A percentile compares a stretch with the other conserved stretches of the same genome.
phyloP scores from a whole-genome alignment of 352 stramenopile species.

The Phytophthora idaei region DNA sequence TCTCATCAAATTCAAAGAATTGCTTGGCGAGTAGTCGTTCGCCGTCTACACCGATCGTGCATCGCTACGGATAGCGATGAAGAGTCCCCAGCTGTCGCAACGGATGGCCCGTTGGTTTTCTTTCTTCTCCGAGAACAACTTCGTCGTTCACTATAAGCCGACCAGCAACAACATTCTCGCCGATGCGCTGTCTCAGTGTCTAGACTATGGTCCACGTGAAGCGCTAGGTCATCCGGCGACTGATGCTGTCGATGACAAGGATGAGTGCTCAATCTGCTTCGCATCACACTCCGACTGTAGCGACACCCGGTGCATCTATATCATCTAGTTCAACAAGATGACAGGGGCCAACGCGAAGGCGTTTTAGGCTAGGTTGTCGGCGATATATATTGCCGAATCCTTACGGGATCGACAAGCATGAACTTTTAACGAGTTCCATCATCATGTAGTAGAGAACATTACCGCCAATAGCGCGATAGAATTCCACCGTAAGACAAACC shows the following conservation, averaged over 20 bases:
- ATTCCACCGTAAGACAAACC: too few species aligned
- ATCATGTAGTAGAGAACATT: too few species aligned
- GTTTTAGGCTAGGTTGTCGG: too few species aligned
- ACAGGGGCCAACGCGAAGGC: too few species aligned
- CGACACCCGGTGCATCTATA: too few species aligned
- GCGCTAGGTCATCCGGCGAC: not conserved
- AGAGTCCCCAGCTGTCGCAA: not conserved
- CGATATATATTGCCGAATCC: too few species aligned
- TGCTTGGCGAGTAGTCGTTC: not conserved
- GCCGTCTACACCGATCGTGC: not conserved
- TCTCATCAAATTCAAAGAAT: not conserved
- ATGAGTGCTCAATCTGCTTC: not conserved
- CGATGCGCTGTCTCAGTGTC: not conserved
- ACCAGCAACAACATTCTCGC: constrained; percentile 1
- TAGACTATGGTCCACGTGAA: not conserved
- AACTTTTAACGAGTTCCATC: too few species aligned
- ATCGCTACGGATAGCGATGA: constrained; percentile 1
- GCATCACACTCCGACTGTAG: too few species aligned
- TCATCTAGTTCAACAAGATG: too few species aligned
- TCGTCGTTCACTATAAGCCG: not conserved
- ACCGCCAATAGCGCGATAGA: too few species aligned
- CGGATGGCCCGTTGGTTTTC: not conserved
- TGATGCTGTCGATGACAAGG: not conserved
- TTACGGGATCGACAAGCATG: too few species aligned
- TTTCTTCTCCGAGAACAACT: not conserved